These are phyloP conservation scores for Triglochin maritima DNA, from an alignment of 106 monocot species.

Conservation along the genomic window DNA sequence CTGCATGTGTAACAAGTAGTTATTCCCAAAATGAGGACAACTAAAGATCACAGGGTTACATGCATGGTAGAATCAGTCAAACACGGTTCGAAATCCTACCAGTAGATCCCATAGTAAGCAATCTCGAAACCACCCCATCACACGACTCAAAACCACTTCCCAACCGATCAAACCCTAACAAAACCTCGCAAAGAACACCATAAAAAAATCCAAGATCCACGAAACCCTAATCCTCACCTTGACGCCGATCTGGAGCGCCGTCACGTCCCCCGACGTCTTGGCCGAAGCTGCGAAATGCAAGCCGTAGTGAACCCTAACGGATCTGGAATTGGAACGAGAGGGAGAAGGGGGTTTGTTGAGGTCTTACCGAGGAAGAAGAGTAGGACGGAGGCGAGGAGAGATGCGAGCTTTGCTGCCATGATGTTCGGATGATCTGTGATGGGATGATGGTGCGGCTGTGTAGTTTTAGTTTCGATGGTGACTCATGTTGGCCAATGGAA, in stretches of 20 bases:
- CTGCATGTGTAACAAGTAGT: too few relatives aligned
- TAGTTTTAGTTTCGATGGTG: too few relatives aligned
- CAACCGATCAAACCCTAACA: neutral
- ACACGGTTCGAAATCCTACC: neutral
- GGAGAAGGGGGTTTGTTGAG: neutral
- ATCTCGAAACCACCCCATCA: neutral
- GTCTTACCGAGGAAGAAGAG: neutral
- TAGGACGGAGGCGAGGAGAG: neutral
- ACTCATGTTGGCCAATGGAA: too few relatives aligned
- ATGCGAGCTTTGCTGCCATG: neutral
- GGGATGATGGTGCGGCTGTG: too few relatives aligned
- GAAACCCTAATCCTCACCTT: constrained; percentile 41
- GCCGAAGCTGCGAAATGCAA: constrained; percentile 46
- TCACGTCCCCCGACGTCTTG: constrained; percentile 81
- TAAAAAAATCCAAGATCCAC: neutral
- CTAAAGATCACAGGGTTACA: too few relatives aligned
- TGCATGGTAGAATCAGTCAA: neutral
- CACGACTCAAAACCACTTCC: neutral
- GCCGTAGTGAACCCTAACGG: neutral
- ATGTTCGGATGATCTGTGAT: too few relatives aligned
- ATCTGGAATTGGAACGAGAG: neutral
- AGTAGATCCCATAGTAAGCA: neutral
- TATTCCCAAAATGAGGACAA: too few relatives aligned
- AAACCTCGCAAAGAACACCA: neutral
- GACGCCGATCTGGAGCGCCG: constrained; percentile 91